Evolutionary conservation across 805 yeast species (phyloP).

Genomic region (Metschnikowia gruessii): DNA sequence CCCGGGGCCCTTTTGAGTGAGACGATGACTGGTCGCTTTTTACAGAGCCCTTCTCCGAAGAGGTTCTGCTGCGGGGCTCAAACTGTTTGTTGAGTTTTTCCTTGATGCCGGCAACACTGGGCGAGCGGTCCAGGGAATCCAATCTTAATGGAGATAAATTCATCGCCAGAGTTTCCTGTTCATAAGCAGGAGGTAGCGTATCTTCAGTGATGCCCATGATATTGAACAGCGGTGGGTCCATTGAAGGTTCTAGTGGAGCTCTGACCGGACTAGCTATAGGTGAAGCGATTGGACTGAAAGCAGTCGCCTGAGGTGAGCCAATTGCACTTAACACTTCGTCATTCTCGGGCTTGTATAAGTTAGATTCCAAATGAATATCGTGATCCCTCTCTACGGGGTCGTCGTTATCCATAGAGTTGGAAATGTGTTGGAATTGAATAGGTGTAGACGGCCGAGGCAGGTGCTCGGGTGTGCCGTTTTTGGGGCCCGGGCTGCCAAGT

Average conservation of each 20-base stretch:
- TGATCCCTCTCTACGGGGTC: conserved; percentile 37
- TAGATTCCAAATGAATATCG: conserved; percentile 42
- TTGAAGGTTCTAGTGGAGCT: conserved; percentile 11
- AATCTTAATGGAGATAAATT: conserved; percentile 17
- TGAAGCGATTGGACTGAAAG: conserved; percentile 15
- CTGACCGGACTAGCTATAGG: conserved; percentile 14
- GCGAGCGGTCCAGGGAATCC: conserved; percentile 6
- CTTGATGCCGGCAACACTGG: conserved; percentile 12
- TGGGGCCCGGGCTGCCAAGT: neutral
- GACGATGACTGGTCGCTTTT: conserved; percentile 3
- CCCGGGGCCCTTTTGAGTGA: neutral
- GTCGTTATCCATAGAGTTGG: conserved; percentile 25
- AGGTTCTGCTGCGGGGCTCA: conserved; percentile 8
- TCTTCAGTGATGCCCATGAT: conserved; percentile 12
- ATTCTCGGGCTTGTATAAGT: conserved; percentile 53
- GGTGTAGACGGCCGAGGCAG: conserved; percentile 7
- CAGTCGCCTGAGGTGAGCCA: conserved; percentile 20
- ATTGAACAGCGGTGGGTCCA: conserved; percentile 18
- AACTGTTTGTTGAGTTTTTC: conserved; percentile 15
- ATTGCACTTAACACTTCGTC: conserved; percentile 26
- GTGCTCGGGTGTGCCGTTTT: neutral
- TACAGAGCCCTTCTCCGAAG: conserved; percentile 8
- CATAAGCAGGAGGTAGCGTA: conserved; percentile 20
- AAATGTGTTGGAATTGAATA: conserved; percentile 29
- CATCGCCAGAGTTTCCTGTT: conserved; percentile 2